phyloP scores from a whole-genome alignment of 371 early-diverging fungal genomes.

The Apophysomyces ossiformis region DNA sequence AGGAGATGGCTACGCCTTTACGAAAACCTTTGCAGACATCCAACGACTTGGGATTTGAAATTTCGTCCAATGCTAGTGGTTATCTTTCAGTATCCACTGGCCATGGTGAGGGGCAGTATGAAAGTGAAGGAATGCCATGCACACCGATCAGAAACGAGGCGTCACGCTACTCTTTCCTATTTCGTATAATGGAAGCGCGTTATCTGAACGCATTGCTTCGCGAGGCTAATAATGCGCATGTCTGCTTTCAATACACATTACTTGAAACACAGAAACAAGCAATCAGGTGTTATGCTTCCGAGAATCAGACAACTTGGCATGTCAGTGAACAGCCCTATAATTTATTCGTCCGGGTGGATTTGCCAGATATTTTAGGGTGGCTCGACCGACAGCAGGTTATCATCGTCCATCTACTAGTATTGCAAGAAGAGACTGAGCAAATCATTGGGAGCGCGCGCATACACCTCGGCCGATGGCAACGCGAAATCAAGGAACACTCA shows the following conservation, averaged over 20 bases:
- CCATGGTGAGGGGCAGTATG: conserved; percentile 6
- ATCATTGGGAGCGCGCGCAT: background rate
- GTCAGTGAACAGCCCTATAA: background rate
- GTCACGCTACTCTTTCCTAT: conserved; percentile 4
- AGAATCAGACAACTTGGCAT: conserved; percentile 5
- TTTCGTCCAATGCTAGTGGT: conserved; percentile 27
- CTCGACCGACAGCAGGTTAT: conserved; percentile 1
- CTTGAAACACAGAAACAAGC: background rate
- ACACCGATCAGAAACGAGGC: conserved; percentile 1
- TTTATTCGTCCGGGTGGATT: conserved; percentile 5
- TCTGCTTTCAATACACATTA: background rate
- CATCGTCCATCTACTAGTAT: background rate
- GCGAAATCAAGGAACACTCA: background rate
- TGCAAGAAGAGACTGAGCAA: background rate
- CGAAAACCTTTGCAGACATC: conserved; percentile 21
- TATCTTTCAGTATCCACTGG: conserved; percentile 11
- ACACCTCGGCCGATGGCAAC: background rate
- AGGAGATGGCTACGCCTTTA: conserved; percentile 30
- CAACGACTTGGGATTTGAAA: conserved; percentile 28
- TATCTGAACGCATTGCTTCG: conserved; percentile 2
- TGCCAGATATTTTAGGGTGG: conserved; percentile 2
- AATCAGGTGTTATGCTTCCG: conserved; percentile 1
- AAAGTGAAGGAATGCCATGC: conserved; percentile 2
- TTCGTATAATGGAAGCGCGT: conserved; percentile 8
- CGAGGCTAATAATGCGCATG: background rate